phyloP scores from a whole-genome alignment of 345 rosid species.

The Raphanus raphanistrum region DNA sequence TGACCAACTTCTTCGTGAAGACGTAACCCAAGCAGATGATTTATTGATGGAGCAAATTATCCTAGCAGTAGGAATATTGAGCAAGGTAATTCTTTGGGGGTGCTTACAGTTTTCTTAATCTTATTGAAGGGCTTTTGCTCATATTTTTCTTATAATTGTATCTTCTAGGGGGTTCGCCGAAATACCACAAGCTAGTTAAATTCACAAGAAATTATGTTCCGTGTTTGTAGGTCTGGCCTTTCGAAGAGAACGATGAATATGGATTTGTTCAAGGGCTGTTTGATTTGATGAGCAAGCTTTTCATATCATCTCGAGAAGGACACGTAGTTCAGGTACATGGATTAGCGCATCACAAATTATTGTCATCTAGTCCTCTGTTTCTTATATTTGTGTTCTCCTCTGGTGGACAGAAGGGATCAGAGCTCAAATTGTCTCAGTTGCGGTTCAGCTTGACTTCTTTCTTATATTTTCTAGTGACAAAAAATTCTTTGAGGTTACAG shows the following conservation, averaged over 20 bases:
- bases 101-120: neutral
- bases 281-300: conserved; percentile 68
- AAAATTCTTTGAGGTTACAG: conserved; percentile 77
- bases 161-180: conserved; percentile 5
- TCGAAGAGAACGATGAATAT: conserved; percentile 75
- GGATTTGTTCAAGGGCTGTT: conserved; percentile 92
- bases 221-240: conserved; percentile 83
- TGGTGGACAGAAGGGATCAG: conserved; percentile 52
- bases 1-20: conserved; percentile 81
- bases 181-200: conserved; percentile 14
- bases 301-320: conserved; percentile 45
- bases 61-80: conserved; percentile 87
- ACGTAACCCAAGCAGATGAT: conserved; percentile 65
- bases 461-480: conserved; percentile 77
- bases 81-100: conserved; percentile 56
- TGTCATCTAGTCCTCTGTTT: conserved; percentile 8
- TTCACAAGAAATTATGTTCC: conserved; percentile 10
- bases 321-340: conserved; percentile 49
- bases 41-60: conserved; percentile 80
- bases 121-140: conserved; percentile 13
- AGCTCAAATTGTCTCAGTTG: conserved; percentile 56
- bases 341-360: conserved; percentile 11
- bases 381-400: conserved; percentile 6
- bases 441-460: conserved; percentile 82
- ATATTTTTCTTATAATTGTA: neutral